Percentiles rank a stretch among this genome's conserved stretches.
Conservation (phyloP, 2,329 filamentous ascomycete genomes). For the Talaromyces rugulosus region DNA sequence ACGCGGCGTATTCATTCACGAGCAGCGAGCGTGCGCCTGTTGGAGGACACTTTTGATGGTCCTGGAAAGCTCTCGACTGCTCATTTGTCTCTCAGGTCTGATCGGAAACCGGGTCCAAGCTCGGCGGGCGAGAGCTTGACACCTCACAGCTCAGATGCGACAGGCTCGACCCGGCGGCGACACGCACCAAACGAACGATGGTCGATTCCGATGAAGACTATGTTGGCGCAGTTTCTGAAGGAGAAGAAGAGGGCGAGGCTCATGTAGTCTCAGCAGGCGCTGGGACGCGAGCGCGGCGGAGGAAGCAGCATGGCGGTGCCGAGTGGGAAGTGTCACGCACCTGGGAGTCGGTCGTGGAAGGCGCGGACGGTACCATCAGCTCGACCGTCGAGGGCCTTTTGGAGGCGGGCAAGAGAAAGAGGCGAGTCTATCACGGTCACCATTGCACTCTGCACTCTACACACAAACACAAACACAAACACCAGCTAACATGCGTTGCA, state of each 20-base stretch:
- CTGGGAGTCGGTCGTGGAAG: conserved; percentile 70
- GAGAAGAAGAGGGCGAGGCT: conserved; percentile 36
- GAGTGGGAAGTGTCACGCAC: conserved; percentile 48
- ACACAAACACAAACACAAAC: too few relatives aligned
- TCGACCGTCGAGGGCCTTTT: conserved; percentile 67
- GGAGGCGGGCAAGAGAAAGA: conserved; percentile 77
- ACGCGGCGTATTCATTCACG: background rate
- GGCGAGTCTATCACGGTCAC: conserved; percentile 37
- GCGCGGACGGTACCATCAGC: conserved; percentile 72
- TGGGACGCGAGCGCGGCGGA: conserved; percentile 29
- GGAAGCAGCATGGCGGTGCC: conserved; percentile 35
- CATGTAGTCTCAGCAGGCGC: conserved; percentile 26
- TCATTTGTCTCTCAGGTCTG: background rate
- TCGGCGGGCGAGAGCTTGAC: background rate
- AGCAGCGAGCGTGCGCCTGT: background rate
- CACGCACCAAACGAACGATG: conserved; percentile 23
- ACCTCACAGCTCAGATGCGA: background rate
- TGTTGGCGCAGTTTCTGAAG: conserved; percentile 46
- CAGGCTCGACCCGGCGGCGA: background rate
- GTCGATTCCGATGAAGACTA: conserved; percentile 51
- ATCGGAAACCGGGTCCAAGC: background rate
- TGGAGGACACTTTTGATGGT: background rate
- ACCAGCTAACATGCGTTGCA: background rate
- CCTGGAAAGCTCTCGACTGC: background rate
- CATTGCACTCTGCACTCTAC: background rate